Evolutionary conservation across 1,139 yeast genomes (phyloP).

Genomic region (Saccharomyces hybrid): DNA sequence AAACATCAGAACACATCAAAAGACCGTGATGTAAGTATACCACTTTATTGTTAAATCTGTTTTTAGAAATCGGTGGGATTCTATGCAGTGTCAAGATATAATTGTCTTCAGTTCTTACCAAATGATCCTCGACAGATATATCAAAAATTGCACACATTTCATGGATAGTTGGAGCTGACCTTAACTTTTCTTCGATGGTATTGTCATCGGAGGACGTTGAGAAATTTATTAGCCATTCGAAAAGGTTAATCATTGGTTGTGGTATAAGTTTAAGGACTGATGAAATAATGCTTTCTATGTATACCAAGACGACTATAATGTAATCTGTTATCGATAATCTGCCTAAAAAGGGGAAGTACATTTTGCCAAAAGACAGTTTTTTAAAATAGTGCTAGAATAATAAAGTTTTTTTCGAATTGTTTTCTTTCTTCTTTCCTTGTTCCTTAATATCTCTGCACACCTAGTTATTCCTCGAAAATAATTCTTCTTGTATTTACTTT

Average conservation of each 20-base stretch:
- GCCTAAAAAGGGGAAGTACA: neutral
- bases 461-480: neutral
- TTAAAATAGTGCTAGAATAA: neutral
- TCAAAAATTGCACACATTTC: slow-evolving; percentile 61
- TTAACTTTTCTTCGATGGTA: slow-evolving; percentile 31
- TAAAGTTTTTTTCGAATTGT: no score
- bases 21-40: slow-evolving; percentile 88
- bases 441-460: neutral
- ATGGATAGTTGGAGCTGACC: slow-evolving; percentile 46
- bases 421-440: neutral
- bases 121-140: slow-evolving; percentile 60
- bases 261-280: slow-evolving; percentile 30
- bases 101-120: slow-evolving; percentile 44
- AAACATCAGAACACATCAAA: slow-evolving; percentile 82
- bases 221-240: slow-evolving; percentile 21
- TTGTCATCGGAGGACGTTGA: slow-evolving; percentile 17
- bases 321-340: slow-evolving; percentile 33
- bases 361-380: neutral
- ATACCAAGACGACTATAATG: slow-evolving; percentile 31
- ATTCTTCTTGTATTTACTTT: neutral
- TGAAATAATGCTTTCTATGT: slow-evolving; percentile 32
- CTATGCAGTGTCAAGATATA: slow-evolving; percentile 50
- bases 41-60: slow-evolving; percentile 36
- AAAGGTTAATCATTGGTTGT: slow-evolving; percentile 16
- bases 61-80: slow-evolving; percentile 37